A percentile compares a stretch with the other conserved stretches of the same genome.
These are phyloP conservation scores for Amanita inopinata DNA, from an alignment of 768 basidiomycete species.

Conservation along the genomic window DNA sequence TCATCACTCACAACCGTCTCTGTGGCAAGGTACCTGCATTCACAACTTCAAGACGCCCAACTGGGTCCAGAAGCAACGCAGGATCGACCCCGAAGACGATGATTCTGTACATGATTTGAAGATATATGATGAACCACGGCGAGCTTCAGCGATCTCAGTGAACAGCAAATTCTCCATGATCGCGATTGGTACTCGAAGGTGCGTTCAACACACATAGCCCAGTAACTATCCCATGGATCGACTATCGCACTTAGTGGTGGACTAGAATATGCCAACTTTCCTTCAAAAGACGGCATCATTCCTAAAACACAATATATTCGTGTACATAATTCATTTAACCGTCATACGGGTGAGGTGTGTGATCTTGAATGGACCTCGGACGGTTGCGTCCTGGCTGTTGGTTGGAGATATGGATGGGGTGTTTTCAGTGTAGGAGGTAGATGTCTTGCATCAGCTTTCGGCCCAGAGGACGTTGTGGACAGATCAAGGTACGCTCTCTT, in stretches of 20 bases:
- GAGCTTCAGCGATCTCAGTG: conserved; percentile 55
- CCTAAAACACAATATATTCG: conserved; percentile 54
- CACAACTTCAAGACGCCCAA: conserved; percentile 65
- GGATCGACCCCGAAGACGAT: conserved; percentile 37
- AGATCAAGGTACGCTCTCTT: conserved; percentile 32
- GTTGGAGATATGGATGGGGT: conserved; percentile 86
- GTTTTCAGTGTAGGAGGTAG: conserved; percentile 85
- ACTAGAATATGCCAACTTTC: conserved; percentile 61
- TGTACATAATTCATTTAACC: conserved; percentile 52
- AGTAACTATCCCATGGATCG: not conserved
- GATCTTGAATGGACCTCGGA: conserved; percentile 90
- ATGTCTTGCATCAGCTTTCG: conserved; percentile 72
- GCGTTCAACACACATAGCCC: not conserved
- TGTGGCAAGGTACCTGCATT: conserved; percentile 75
- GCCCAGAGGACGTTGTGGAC: conserved; percentile 53
- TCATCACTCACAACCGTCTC: conserved; percentile 16
- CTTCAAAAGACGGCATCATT: conserved; percentile 45
- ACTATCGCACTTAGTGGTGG: conserved; percentile 39
- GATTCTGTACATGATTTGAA: conserved; percentile 17
- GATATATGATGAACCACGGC: conserved; percentile 54
- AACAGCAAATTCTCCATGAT: conserved; percentile 77
- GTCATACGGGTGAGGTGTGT: conserved; percentile 50
- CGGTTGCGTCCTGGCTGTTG: conserved; percentile 90
- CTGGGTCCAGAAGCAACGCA: conserved; percentile 73
- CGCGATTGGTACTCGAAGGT: conserved; percentile 73